A percentile compares a stretch with the other conserved stretches of the same genome.
Conservation (phyloP, 148 eudicot genomes). For the Amaranthus cruentus region DNA sequence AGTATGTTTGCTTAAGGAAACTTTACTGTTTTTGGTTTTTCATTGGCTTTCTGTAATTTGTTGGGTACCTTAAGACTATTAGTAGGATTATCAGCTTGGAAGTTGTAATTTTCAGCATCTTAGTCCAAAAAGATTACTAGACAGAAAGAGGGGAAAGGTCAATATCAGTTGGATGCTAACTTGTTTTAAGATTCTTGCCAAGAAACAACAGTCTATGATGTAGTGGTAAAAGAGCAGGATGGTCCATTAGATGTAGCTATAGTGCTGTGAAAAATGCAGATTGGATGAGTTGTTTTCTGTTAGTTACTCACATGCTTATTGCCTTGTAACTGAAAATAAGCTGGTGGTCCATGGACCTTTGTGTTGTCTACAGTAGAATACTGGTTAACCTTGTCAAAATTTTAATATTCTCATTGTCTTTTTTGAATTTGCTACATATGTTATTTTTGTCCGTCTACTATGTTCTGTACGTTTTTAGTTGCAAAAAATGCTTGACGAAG, state of each 20-base stretch:
- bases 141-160: not conserved
- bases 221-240: conserved; percentile 1
- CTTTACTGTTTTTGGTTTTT: not conserved
- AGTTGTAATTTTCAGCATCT: conserved; percentile 5
- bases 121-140: not conserved
- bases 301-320: conserved; percentile 6
- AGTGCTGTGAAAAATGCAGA: not conserved
- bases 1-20: not conserved
- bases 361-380: not conserved
- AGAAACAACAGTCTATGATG: not conserved
- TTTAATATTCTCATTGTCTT: too few relatives aligned
- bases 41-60: not conserved
- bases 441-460: too few relatives aligned
- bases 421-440: too few relatives aligned
- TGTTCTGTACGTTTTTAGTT: too few relatives aligned
- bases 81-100: not conserved
- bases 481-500: too few relatives aligned
- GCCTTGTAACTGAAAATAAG: not conserved
- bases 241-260: conserved; percentile 10
- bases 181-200: conserved; percentile 1
- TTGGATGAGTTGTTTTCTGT: conserved; percentile 11
- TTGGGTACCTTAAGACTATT: not conserved
- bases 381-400: not conserved
- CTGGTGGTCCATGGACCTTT: conserved; percentile 1
- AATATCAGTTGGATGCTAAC: conserved; percentile 11